Percentiles rank a stretch among this genome's conserved stretches.
Evolutionary conservation across 371 early-diverging fungal genomes (phyloP).

Genomic region (Lichtheimia corymbifera): DNA sequence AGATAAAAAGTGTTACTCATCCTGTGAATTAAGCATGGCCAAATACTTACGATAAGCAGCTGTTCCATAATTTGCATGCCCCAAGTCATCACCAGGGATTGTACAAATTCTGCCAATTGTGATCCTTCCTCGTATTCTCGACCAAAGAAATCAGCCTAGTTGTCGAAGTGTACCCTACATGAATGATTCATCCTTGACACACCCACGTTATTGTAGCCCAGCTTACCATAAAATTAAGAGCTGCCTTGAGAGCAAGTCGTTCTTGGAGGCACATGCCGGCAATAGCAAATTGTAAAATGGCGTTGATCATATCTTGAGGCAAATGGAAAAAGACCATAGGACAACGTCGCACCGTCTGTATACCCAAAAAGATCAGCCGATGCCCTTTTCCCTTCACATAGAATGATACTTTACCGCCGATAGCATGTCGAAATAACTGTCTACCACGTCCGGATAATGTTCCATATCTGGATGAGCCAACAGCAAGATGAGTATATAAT

Average conservation of each 20-base stretch:
- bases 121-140: constrained; percentile 46
- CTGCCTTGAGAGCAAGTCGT: constrained; percentile 61
- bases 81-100: constrained; percentile 45
- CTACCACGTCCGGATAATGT: constrained; percentile 34
- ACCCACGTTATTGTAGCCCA: neutral
- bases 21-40: neutral
- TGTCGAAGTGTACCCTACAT: neutral
- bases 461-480: constrained; percentile 48
- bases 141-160: constrained; percentile 55
- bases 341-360: constrained; percentile 54
- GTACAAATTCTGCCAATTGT: constrained; percentile 39
- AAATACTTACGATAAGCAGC: constrained; percentile 44
- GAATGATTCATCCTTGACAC: neutral
- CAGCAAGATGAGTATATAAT: neutral
- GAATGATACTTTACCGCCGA: constrained; percentile 43
- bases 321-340: constrained; percentile 59
- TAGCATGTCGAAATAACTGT: constrained; percentile 53
- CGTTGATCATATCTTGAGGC: constrained; percentile 47
- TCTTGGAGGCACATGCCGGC: constrained; percentile 64
- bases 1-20: neutral
- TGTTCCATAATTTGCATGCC: constrained; percentile 60
- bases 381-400: no score
- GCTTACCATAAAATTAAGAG: constrained; percentile 60
- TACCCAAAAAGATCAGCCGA: neutral
- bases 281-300: constrained; percentile 52